phyloP scores from a whole-genome alignment of 2,329 filamentous ascomycete species.

The Pseudogymnoascus sp. region DNA sequence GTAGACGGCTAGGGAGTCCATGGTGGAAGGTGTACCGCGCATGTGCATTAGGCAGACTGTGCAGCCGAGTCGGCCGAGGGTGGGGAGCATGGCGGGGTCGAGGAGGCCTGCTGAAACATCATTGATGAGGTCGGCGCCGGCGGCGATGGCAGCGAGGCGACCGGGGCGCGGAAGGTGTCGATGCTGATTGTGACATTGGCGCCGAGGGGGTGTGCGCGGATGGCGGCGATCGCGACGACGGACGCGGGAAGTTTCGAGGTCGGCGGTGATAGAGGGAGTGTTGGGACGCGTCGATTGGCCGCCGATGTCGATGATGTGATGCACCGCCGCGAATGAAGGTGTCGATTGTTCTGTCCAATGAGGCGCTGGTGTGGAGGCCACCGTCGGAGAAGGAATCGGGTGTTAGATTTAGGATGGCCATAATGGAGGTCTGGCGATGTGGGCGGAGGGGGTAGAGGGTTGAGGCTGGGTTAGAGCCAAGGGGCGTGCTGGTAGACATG shows the following conservation, averaged over 20 bases:
- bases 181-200: slow-evolving; percentile 68
- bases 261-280: slow-evolving; percentile 58
- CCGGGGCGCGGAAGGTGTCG: slow-evolving; percentile 83
- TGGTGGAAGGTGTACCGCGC: slow-evolving; percentile 62
- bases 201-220: slow-evolving; percentile 61
- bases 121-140: slow-evolving; percentile 89
- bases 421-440: slow-evolving; percentile 61
- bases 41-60: slow-evolving; percentile 74
- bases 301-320: slow-evolving; percentile 82
- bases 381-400: slow-evolving; percentile 97
- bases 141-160: slow-evolving; percentile 71
- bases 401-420: slow-evolving; percentile 92
- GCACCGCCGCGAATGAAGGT: slow-evolving; percentile 63
- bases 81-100: slow-evolving; percentile 75
- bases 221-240: slow-evolving; percentile 69
- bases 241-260: slow-evolving; percentile 72
- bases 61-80: slow-evolving; percentile 68
- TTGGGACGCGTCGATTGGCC: slow-evolving; percentile 89
- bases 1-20: slow-evolving; percentile 55
- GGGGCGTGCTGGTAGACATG: slow-evolving; percentile 53
- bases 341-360: slow-evolving; percentile 53
- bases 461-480: slow-evolving; percentile 36
- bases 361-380: slow-evolving; percentile 51
- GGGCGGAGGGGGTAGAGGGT: slow-evolving; percentile 53
- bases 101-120: slow-evolving; percentile 80